A percentile compares a stretch with the other conserved stretches of the same genome.
These are phyloP conservation scores for Leptomonas pyrrhocoris DNA, from an alignment of 208 protist species.

Conservation along the genomic window DNA sequence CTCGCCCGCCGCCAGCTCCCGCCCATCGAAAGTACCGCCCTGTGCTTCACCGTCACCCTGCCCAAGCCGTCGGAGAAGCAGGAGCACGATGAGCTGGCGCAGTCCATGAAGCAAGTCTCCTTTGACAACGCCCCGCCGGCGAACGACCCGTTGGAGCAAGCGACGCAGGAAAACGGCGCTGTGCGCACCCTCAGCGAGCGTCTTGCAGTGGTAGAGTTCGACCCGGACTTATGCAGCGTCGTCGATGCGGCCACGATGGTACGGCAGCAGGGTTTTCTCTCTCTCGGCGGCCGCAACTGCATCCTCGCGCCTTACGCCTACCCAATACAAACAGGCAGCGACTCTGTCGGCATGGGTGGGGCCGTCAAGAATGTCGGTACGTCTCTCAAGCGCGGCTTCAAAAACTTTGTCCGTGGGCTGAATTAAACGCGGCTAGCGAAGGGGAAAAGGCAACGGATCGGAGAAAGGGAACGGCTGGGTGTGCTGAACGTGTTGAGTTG, in stretches of 20 bases:
- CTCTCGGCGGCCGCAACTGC: constrained; percentile 41
- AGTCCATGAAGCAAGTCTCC: constrained; percentile 25
- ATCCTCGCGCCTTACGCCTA: constrained; percentile 65
- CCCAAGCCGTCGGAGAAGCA: constrained; percentile 10
- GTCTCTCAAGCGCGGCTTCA: constrained; percentile 68
- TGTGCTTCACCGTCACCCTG: constrained; percentile 57
- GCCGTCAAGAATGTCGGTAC: constrained; percentile 63
- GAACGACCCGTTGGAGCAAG: constrained; percentile 17
- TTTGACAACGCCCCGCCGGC: constrained; percentile 11
- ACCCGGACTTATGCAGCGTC: constrained; percentile 47
- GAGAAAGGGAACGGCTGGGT: too few species aligned
- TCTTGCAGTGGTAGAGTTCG: constrained; percentile 72
- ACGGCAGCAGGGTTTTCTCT: constrained; percentile 40
- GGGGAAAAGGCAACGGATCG: too few species aligned
- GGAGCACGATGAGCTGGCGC: constrained; percentile 19
- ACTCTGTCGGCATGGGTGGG: constrained; percentile 30
- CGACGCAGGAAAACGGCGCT: constrained; percentile 23
- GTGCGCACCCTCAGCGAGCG: constrained; percentile 33
- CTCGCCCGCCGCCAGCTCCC: constrained; percentile 23
- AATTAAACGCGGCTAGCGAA: constrained; percentile 30
- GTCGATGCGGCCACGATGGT: constrained; percentile 54
- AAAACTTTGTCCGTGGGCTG: constrained; percentile 71
- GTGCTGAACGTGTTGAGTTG: too few species aligned
- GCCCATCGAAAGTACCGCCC: constrained; percentile 54
- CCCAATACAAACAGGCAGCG: constrained; percentile 42